Base-by-base conservation (phyloP, 108 stramenopile genomes). In the Thalassiosira profunda region DNA sequence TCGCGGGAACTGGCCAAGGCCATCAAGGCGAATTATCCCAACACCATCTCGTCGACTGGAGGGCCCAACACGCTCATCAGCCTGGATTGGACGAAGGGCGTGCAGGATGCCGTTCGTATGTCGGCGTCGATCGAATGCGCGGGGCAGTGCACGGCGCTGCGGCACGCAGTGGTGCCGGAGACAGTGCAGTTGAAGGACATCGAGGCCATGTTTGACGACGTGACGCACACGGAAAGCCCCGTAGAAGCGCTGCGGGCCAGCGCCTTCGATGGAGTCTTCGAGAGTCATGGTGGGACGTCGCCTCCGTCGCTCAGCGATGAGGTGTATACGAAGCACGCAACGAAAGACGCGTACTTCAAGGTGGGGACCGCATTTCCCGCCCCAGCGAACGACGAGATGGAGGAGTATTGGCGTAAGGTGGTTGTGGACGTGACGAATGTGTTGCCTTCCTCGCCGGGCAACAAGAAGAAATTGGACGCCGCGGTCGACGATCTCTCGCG, bases 81-180 rank as follows among this genome's bases (percentile, higher is more conserved):
- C 5, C 69, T 79, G 20, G 85, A 80, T 42, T 88, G 87, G 83
- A 83, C 78, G 0, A 55, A 52, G 11, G 38, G 49, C 1, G 81
- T 89, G n/a, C 74, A 75, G 23, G 79, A 84, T 37, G 94, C 94
- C 8, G 84, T 91, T 33, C 62, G 88, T 2, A 85, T 83, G 74
- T 85, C 83, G 47, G 91, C 91, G 3, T 70, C 82, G 8, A 95
- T 95, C 52, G 94, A 95, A 60, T 81, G 85, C 54, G 72, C 86
- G 42, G 94, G 94, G 28, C 94, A 92, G 66, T 95, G 94, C 74
- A 95, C 94, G 4, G 94, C 94, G 0, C 70, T 95, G 5, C 86
- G 94, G 15, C 91, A 92, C 70, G 79, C 67, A 2, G 82, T 95
- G 29, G 84, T 89, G n/a, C 87, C 87, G 0, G 57, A 68, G 3